These are phyloP conservation scores for Alternaria tenuissima DNA, from an alignment of 2,329 filamentous ascomycete species.

Conservation along the genomic window DNA sequence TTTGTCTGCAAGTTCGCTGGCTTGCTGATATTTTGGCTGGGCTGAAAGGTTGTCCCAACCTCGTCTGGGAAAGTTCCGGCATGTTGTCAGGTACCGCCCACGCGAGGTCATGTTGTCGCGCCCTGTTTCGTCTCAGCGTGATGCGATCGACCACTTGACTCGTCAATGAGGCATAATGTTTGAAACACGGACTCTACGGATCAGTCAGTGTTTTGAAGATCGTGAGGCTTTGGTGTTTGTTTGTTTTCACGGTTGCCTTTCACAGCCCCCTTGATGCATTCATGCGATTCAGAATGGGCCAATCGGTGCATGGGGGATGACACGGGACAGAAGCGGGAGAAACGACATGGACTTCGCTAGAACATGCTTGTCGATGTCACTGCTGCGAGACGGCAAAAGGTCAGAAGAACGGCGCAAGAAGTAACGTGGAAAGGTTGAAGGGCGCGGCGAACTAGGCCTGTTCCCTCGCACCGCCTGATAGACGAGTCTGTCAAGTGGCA, in stretches of 20 bases:
- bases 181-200: conserved; percentile 15
- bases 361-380: conserved; percentile 31
- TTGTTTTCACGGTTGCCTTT: conserved; percentile 23
- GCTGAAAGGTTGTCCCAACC: conserved; percentile 31
- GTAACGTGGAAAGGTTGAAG: conserved; percentile 17
- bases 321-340: conserved; percentile 24
- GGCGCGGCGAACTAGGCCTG: conserved; percentile 29
- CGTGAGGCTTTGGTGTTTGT: conserved; percentile 29
- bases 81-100: conserved; percentile 22
- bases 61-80: conserved; percentile 5
- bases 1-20: conserved; percentile 35
- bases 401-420: conserved; percentile 28
- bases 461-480: conserved; percentile 29
- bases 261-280: conserved; percentile 16
- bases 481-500: conserved; percentile 31
- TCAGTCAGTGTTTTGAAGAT: conserved; percentile 25
- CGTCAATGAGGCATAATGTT: conserved; percentile 10
- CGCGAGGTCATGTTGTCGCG: conserved; percentile 22
- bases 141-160: conserved; percentile 17
- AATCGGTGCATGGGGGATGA: conserved; percentile 21
- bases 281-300: conserved; percentile 13
- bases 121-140: conserved; percentile 14
- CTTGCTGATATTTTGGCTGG: conserved; percentile 20
- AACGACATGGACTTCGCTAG: conserved; percentile 19
- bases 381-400: conserved; percentile 27